phyloP scores from a whole-genome alignment of 2,329 filamentous ascomycete genomes.

The Fusarium hostae region DNA sequence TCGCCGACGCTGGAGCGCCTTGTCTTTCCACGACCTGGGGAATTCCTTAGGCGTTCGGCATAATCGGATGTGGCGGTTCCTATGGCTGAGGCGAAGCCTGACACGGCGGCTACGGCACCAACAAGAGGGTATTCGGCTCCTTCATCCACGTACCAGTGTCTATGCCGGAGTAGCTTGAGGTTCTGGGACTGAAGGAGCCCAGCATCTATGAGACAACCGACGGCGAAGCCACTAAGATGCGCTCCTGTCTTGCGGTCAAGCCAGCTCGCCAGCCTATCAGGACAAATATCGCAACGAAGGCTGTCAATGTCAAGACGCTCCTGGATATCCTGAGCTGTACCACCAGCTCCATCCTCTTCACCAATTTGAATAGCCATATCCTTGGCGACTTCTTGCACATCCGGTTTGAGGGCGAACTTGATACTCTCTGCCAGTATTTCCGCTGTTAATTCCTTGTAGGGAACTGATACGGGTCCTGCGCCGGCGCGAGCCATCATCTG shows the following conservation, averaged over 20 bases:
- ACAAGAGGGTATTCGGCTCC: slow-evolving; percentile 73
- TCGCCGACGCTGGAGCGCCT: background rate
- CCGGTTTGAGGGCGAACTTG: slow-evolving; percentile 60
- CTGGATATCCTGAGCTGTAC: slow-evolving; percentile 65
- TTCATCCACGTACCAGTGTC: slow-evolving; percentile 72
- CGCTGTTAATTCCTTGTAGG: slow-evolving; percentile 66
- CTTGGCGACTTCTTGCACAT: slow-evolving; percentile 52
- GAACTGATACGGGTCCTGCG: slow-evolving; percentile 68
- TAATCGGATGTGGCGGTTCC: slow-evolving; percentile 38
- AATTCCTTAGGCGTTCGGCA: slow-evolving; percentile 25
- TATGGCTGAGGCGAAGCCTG: slow-evolving; percentile 72
- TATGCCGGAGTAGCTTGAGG: slow-evolving; percentile 59
- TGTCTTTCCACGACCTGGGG: background rate
- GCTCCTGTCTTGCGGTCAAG: slow-evolving; percentile 64
- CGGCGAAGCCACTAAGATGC: slow-evolving; percentile 70
- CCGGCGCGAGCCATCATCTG: slow-evolving; percentile 70
- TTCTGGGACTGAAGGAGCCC: slow-evolving; percentile 66
- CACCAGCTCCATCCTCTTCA: slow-evolving; percentile 64
- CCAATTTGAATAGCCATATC: slow-evolving; percentile 64
- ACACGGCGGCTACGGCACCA: slow-evolving; percentile 71
- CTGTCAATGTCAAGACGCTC: slow-evolving; percentile 63
- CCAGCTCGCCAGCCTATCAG: slow-evolving; percentile 70
- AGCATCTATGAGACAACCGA: slow-evolving; percentile 65
- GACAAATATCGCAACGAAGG: slow-evolving; percentile 68
- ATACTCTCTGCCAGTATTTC: slow-evolving; percentile 67